A percentile compares a stretch with the other conserved stretches of the same genome.
These are phyloP conservation scores for Sarocladiaceae sp. DNA, from an alignment of 2,329 filamentous ascomycete species.

Conservation along the genomic window DNA sequence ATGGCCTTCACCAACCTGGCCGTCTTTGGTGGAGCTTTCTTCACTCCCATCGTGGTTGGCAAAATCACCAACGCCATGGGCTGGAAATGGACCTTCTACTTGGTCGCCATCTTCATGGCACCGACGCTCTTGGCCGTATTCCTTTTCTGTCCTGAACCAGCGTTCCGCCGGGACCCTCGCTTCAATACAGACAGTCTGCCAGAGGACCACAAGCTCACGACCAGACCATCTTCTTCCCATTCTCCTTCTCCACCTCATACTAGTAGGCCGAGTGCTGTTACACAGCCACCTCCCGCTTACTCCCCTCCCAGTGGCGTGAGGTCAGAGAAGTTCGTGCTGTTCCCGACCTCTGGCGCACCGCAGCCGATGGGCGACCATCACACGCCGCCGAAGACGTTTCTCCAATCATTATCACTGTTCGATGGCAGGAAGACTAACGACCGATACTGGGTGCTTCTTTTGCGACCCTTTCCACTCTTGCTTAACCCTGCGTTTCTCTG, in stretches of 20 bases:
- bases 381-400: constrained; percentile 50
- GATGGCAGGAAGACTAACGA: constrained; percentile 79
- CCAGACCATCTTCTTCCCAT: not conserved
- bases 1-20: constrained; percentile 72
- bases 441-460: constrained; percentile 54
- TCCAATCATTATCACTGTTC: constrained; percentile 60
- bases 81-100: constrained; percentile 87
- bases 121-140: constrained; percentile 64
- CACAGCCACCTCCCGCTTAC: too few relatives aligned
- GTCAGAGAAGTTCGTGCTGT: constrained; percentile 18
- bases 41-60: constrained; percentile 83
- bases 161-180: constrained; percentile 59
- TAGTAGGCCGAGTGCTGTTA: too few relatives aligned
- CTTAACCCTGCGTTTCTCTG: constrained; percentile 81
- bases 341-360: constrained; percentile 25
- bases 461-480: constrained; percentile 78
- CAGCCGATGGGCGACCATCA: constrained; percentile 27
- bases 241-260: constrained; percentile 4
- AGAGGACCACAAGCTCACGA: constrained; percentile 21
- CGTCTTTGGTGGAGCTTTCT: constrained; percentile 51
- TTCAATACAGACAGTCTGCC: constrained; percentile 64
- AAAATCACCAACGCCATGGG: constrained; percentile 70
- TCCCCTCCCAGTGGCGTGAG: not conserved
- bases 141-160: constrained; percentile 79
- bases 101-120: constrained; percentile 78